Evolutionary conservation across 805 yeast genomes (phyloP).

Genomic region (Maudiozyma serrabonitensis): DNA sequence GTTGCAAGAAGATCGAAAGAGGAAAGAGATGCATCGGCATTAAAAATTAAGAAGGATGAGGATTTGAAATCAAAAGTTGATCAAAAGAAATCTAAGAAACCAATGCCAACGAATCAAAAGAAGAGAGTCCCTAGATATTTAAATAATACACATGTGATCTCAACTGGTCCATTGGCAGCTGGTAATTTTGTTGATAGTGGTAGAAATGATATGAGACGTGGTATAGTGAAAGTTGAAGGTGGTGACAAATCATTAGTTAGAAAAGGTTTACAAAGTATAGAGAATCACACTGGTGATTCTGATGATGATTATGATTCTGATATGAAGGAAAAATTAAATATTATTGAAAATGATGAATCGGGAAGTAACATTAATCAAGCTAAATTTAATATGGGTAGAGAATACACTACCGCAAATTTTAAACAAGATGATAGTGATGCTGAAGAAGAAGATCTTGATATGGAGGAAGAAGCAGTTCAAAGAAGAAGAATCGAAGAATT

Average conservation of each 20-base stretch:
- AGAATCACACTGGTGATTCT: constrained; percentile 22
- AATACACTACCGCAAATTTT: constrained; percentile 38
- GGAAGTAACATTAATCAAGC: constrained; percentile 14
- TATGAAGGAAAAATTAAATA: constrained; percentile 11
- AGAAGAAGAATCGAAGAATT: constrained; percentile 28
- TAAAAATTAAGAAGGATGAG: constrained; percentile 34
- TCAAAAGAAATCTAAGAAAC: constrained; percentile 10
- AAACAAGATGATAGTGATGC: constrained; percentile 9
- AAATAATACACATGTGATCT: constrained; percentile 48
- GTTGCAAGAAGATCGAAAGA: constrained; percentile 79
- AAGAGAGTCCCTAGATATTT: constrained; percentile 24
- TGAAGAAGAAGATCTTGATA: constrained; percentile 11
- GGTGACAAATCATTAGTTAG: constrained; percentile 13
- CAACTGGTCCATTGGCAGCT: constrained; percentile 65
- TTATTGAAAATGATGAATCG: constrained; percentile 28
- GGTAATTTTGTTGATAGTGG: constrained; percentile 35
- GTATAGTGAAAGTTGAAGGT: constrained; percentile 14
- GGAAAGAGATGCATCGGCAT: constrained; percentile 73
- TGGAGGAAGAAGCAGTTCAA: constrained; percentile 20
- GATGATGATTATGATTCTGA: constrained; percentile 34
- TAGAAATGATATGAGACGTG: constrained; percentile 17
- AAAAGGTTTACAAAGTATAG: constrained; percentile 17
- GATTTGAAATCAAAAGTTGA: constrained; percentile 5
- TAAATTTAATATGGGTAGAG: constrained; percentile 56
- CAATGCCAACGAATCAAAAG: constrained; percentile 13